Evolutionary conservation across 1,284 basidiomycete species (phyloP).

Genomic region (Puccinia horiana): DNA sequence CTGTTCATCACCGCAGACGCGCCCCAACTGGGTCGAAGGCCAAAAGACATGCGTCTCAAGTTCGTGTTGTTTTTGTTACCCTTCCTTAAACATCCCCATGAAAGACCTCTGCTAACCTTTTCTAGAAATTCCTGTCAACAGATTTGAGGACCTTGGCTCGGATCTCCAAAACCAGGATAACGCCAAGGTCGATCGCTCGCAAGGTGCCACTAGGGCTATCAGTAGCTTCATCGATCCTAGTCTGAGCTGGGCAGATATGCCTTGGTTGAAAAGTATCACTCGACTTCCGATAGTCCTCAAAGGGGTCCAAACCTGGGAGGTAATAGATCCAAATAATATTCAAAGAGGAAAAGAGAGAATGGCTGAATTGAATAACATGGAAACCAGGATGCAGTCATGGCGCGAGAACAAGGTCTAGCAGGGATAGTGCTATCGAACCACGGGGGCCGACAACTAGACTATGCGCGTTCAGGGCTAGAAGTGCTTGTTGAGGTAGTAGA

Average conservation of each 20-base stretch:
- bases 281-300: conserved; percentile 90
- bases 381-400: conserved; percentile 74
- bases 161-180: conserved; percentile 29
- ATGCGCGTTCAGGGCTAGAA: conserved; percentile 84
- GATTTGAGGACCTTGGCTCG: conserved; percentile 30
- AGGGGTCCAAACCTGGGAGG: conserved; percentile 89
- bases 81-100: neutral
- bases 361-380: neutral
- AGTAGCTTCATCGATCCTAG: conserved; percentile 91
- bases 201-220: conserved; percentile 92
- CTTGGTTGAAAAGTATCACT: conserved; percentile 85
- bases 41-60: conserved; percentile 65
- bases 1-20: conserved; percentile 80
- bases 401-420: conserved; percentile 76
- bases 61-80: conserved; percentile 14
- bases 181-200: conserved; percentile 70
- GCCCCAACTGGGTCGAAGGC: conserved; percentile 83
- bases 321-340: conserved; percentile 54
- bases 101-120: neutral
- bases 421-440: conserved; percentile 80
- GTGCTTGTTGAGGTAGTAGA: conserved; percentile 81
- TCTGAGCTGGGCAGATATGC: conserved; percentile 80
- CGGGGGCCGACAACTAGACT: conserved; percentile 82
- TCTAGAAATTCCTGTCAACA: neutral
- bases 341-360: neutral